phyloP scores from a whole-genome alignment of 306 rosid species.

The Nissolia schottii region DNA sequence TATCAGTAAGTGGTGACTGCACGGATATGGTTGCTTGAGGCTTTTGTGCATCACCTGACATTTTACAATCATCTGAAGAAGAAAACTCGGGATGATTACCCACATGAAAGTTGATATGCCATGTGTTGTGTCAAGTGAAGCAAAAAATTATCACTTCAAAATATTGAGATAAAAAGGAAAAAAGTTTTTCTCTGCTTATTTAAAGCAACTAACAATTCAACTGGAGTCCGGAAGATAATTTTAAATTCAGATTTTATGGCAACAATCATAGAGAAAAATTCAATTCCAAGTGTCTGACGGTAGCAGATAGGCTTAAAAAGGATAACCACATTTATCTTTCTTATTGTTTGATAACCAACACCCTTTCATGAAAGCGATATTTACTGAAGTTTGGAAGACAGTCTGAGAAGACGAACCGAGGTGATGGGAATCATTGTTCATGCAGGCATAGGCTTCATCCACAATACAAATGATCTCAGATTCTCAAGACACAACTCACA shows the following conservation, averaged over 20 bases:
- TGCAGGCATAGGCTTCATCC: background rate
- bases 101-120: background rate
- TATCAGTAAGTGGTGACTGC: conserved; percentile 49
- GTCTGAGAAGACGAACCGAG: background rate
- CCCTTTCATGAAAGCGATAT: background rate
- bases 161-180: background rate
- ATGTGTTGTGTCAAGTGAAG: background rate
- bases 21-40: conserved; percentile 50
- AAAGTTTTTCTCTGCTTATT: background rate
- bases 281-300: background rate
- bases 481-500: background rate
- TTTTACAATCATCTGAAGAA: conserved; percentile 51
- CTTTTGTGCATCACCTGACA: conserved; percentile 52
- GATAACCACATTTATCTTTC: conserved; percentile 1
- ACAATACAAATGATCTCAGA: background rate
- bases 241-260: background rate
- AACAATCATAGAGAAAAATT: conserved; percentile 1
- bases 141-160: background rate
- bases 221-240: background rate
- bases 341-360: background rate
- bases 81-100: conserved; percentile 25
- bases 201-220: conserved; percentile 4
- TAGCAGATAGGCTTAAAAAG: background rate
- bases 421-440: background rate
- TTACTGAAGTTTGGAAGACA: background rate